phyloP scores from a whole-genome alignment of 1,139 yeast species.

The Taphrina betulina region DNA sequence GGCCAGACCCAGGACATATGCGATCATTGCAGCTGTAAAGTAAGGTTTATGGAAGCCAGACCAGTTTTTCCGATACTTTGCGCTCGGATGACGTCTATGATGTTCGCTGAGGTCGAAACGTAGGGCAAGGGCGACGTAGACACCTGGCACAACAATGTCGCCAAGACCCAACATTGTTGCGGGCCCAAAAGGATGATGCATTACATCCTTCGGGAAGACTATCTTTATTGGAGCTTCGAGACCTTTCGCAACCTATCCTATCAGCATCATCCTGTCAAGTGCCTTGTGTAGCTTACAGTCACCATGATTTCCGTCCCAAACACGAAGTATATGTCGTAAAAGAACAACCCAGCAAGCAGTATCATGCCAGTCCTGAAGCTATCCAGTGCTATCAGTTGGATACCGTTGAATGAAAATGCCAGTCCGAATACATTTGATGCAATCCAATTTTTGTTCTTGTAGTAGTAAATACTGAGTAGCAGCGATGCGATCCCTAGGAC shows the following conservation, averaged over 20 bases:
- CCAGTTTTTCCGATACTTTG: slow-evolving; percentile 38
- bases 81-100: slow-evolving; percentile 42
- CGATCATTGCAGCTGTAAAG: slow-evolving; percentile 49
- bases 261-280: background rate
- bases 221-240: slow-evolving; percentile 60
- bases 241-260: slow-evolving; percentile 47
- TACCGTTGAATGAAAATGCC: slow-evolving; percentile 47
- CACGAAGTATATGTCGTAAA: slow-evolving; percentile 67
- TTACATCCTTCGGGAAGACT: slow-evolving; percentile 48
- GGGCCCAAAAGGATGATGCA: slow-evolving; percentile 39
- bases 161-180: slow-evolving; percentile 56
- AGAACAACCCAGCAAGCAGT: slow-evolving; percentile 53
- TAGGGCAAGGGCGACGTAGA: slow-evolving; percentile 52
- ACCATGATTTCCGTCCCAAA: slow-evolving; percentile 64
- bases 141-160: slow-evolving; percentile 61
- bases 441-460: slow-evolving; percentile 46
- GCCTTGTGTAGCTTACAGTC: slow-evolving; percentile 46
- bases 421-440: slow-evolving; percentile 47
- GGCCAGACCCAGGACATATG: slow-evolving; percentile 52
- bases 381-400: slow-evolving; percentile 45
- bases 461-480: slow-evolving; percentile 41
- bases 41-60: slow-evolving; percentile 50
- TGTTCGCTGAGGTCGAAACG: slow-evolving; percentile 52
- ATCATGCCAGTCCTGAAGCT: slow-evolving; percentile 51
- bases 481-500: background rate